Base-by-base conservation (phyloP, 441 rosid species). In the Breynia disticha region DNA sequence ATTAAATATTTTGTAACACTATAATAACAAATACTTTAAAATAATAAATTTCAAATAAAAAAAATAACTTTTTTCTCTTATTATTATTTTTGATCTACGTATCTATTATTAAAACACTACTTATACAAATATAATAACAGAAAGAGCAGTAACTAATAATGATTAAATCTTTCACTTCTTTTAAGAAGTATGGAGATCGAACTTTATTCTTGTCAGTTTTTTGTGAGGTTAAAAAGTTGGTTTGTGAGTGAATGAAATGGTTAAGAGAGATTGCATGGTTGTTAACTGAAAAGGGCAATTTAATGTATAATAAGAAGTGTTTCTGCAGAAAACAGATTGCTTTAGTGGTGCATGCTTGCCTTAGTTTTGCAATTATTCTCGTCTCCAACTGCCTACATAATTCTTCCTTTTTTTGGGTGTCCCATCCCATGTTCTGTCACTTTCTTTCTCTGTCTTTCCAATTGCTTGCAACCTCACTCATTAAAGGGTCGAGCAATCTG, bases 341-440 rank as follows among this genome's bases (percentile, higher is more conserved):
- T 64, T 66, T 65, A 52, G 63, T 64, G 46, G 39, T 72, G 72
- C 70, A 65, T 72, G 74, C 68, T 70, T 47, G 56, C 65, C 73
- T 65, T 59, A 6, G 64, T 62, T 72, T 69, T 60, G 75, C 71
- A 61, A 68, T 68, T 71, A 71, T 75, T 66, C 74, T 59, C 52
- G 50, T 16, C 65, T 61, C 73, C 67, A 60, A 24, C 72, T 52
- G 60, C 53, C 60, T 52, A 62, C 72, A 57, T 67, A 62, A 61
- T 62, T 58, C 75, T 61, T 21, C 63, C 57, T 66, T 68, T 60
- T 62, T 65, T 58, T 68, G 63, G 60, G 59, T 49, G 63, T 64
- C 64, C 57, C 61, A 50, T 65, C 59, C 63, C 57, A 65, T n/a
- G 79, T 65, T 72, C 38, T 46, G 74, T 72, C 75, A 13, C 72